Conservation (phyloP, 345 rosid species). For the Turritis glabra region DNA sequence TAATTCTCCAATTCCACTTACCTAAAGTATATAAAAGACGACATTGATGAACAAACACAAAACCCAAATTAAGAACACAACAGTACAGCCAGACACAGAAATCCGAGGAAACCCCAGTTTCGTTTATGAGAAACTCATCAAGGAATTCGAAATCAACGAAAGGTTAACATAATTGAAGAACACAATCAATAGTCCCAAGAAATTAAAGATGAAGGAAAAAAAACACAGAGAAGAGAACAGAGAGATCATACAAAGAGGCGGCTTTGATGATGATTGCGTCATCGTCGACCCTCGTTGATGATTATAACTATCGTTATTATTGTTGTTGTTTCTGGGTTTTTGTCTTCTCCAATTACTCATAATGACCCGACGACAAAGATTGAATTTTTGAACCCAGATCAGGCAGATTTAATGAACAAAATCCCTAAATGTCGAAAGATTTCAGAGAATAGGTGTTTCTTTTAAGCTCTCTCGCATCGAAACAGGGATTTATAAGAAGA, state of each 20-base stretch:
- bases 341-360: slow-evolving; percentile 48
- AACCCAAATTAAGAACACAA: slow-evolving; percentile 26
- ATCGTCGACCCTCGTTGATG: slow-evolving; percentile 31
- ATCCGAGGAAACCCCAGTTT: background rate
- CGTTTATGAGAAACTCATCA: background rate
- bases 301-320: slow-evolving; percentile 5
- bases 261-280: slow-evolving; percentile 40
- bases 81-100: background rate
- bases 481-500: no score
- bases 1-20: background rate
- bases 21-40: background rate
- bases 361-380: slow-evolving; percentile 27
- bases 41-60: slow-evolving; percentile 14
- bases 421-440: no score
- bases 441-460: no score
- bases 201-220: background rate
- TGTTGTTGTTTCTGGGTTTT: slow-evolving; percentile 39
- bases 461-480: no score
- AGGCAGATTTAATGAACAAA: no score
- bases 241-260: slow-evolving; percentile 46
- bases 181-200: background rate
- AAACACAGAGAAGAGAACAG: no score
- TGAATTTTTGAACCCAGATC: no score
- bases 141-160: background rate
- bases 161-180: no score